Base-by-base conservation (phyloP, 2,329 filamentous ascomycete genomes). In the Colletotrichum magnum region DNA sequence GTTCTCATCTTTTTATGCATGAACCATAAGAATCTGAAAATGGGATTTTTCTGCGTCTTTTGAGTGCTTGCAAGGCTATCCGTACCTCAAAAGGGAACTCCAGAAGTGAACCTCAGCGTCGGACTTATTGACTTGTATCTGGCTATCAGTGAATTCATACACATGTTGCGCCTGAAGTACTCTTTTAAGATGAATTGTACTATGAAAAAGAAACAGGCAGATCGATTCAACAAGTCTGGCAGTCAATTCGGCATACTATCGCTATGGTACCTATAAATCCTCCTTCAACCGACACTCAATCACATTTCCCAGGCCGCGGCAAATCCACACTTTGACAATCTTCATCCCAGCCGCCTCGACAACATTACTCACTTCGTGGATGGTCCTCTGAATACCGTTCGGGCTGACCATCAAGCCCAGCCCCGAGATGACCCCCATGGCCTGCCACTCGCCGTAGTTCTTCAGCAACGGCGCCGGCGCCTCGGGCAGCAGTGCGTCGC, bases 281-380 rank as follows among this genome's bases (percentile, higher is more conserved):
- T 51, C 62, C 32, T 51, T 60, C 62, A 69, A 32, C 50, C 54
- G 50, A 24, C 66, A 69, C 43, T 66, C 66, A 24, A 69, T 69
- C 6, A 69, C 61, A 43, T 51, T 45, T 5, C 61, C 66, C 43
- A 66, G 18, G 50, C 66, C 66, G 12, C 56, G 32, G 16, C 61
- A 66, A 32, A 66, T 60, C 66, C 66, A 66, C 7, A 60, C 62
- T 24, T 66, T 60, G 15, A 21, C 21, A 57, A 69, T 51, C 26
- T 56, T 57, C 12, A 69, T 13, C n/a, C 66, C 66, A 57, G 66
- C 56, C 15, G 50, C 43, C 6, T 60, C 54, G 4, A 59, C 56
- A 16, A 69, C 43, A 1, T 26, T 56, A 3, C 4, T 43, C 50
- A 69, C 5, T 6, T 60, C 50, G 5, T 57, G 36, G 3, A 66